phyloP scores from a whole-genome alignment of 1,284 basidiomycete species.

The Veloporphyrellus conicus region DNA sequence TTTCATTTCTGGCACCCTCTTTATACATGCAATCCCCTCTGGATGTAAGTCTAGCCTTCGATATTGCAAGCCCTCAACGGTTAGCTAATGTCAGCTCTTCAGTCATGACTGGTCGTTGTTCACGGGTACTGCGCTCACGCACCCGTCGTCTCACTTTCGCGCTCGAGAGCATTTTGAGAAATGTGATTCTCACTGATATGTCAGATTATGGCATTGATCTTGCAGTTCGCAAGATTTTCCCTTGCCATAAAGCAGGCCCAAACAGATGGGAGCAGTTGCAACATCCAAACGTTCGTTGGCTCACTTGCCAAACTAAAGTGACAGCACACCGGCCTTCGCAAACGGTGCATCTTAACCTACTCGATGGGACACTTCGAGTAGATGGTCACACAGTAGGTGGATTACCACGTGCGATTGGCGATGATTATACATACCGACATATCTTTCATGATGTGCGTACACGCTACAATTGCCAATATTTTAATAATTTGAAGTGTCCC shows the following conservation, averaged over 20 bases:
- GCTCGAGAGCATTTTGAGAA: conserved; percentile 20
- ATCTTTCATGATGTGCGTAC: conserved; percentile 30
- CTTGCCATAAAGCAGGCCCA: neutral
- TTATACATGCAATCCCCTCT: too few species aligned
- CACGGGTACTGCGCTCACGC: conserved; percentile 15
- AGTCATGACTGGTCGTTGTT: neutral
- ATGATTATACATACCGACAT: conserved; percentile 27
- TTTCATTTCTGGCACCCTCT: conserved; percentile 22
- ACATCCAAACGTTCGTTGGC: neutral
- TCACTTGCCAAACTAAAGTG: neutral
- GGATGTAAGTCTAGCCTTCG: too few species aligned
- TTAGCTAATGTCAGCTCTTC: neutral
- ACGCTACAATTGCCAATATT: too few species aligned
- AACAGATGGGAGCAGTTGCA: neutral
- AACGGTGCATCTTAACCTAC: conserved; percentile 1
- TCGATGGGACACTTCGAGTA: neutral
- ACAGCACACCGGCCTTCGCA: neutral
- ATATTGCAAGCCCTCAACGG: too few species aligned
- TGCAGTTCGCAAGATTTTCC: conserved; percentile 36
- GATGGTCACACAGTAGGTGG: conserved; percentile 37
- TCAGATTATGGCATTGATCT: conserved; percentile 28
- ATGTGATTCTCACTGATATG: neutral
- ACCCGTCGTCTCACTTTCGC: conserved; percentile 25
- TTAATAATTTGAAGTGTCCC: neutral
- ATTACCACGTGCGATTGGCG: conserved; percentile 32